Conservation (phyloP, 1,284 basidiomycete genomes). For the Malassezia psittaci region DNA sequence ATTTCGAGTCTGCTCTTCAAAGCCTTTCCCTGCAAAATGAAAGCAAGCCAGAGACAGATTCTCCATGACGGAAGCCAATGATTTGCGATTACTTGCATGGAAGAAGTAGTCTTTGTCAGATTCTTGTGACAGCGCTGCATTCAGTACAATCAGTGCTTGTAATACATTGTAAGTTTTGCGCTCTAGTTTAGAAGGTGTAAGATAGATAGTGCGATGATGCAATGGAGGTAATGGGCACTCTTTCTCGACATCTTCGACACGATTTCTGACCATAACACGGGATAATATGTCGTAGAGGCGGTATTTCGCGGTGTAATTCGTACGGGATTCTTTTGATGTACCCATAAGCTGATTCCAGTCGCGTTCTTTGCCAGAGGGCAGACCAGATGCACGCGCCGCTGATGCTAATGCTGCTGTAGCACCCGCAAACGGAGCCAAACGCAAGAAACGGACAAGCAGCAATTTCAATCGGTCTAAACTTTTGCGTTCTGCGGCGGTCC, state of each 20-base stretch:
- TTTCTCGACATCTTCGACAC: constrained; percentile 17
- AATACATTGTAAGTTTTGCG: constrained; percentile 20
- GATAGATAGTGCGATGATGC: neutral
- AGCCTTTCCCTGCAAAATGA: constrained; percentile 18
- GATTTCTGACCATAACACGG: constrained; percentile 22
- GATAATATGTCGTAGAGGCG: constrained; percentile 15
- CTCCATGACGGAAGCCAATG: constrained; percentile 16
- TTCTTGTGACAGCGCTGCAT: constrained; percentile 15
- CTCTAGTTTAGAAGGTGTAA: constrained; percentile 9
- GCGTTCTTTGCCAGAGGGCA: constrained; percentile 8
- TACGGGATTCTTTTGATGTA: neutral
- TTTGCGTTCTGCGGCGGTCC: constrained; percentile 11
- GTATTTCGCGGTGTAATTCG: constrained; percentile 13
- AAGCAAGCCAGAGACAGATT: constrained; percentile 22
- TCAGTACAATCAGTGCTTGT: constrained; percentile 17
- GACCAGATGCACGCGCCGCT: neutral
- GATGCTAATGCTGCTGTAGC: neutral
- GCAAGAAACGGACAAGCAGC: constrained; percentile 17
- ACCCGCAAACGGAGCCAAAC: constrained; percentile 9
- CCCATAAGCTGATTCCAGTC: constrained; percentile 18
- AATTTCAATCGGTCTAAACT: constrained; percentile 19
- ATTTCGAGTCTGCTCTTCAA: constrained; percentile 7
- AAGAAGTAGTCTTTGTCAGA: constrained; percentile 22
- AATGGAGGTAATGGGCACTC: constrained; percentile 20
- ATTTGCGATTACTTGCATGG: constrained; percentile 17